Percentiles rank a stretch among this genome's conserved stretches.
Conservation (phyloP, 163 green algal species). For the Chlorella variabilis region DNA sequence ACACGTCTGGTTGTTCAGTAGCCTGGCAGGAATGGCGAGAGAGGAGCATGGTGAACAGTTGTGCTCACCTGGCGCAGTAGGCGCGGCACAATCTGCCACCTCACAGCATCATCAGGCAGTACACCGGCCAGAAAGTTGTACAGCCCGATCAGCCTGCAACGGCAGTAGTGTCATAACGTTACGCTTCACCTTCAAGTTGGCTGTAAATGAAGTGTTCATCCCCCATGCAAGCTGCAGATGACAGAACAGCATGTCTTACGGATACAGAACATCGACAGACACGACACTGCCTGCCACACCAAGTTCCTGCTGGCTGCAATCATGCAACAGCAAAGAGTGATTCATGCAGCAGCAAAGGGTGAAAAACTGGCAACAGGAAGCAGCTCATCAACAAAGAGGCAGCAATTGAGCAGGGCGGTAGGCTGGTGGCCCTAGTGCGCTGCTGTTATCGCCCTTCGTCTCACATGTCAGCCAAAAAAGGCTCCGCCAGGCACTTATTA, state of each 20-base stretch:
- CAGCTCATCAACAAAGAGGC: neutral
- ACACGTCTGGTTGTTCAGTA: no score
- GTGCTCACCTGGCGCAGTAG: neutral
- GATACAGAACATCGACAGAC: neutral
- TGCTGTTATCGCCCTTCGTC: no score
- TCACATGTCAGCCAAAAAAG: neutral
- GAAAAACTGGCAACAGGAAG: no score
- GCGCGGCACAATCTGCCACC: neutral
- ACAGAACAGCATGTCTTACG: neutral
- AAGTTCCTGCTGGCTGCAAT: neutral
- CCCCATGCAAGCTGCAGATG: neutral
- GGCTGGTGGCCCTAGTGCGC: no score
- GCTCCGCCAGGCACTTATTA: neutral
- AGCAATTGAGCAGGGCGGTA: no score
- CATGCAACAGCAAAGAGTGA: no score
- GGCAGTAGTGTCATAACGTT: no score
- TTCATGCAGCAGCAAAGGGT: neutral
- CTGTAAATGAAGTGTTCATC: no score
- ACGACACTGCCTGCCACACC: neutral
- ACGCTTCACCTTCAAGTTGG: no score
- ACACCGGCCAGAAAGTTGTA: slow-evolving; percentile 10
- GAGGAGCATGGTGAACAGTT: no score
- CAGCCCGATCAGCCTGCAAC: slow-evolving; percentile 16
- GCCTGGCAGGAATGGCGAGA: no score
- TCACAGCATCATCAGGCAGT: slow-evolving; percentile 6